phyloP scores from a whole-genome alignment of 2,329 filamentous ascomycete species.

The Beauveria sp. region DNA sequence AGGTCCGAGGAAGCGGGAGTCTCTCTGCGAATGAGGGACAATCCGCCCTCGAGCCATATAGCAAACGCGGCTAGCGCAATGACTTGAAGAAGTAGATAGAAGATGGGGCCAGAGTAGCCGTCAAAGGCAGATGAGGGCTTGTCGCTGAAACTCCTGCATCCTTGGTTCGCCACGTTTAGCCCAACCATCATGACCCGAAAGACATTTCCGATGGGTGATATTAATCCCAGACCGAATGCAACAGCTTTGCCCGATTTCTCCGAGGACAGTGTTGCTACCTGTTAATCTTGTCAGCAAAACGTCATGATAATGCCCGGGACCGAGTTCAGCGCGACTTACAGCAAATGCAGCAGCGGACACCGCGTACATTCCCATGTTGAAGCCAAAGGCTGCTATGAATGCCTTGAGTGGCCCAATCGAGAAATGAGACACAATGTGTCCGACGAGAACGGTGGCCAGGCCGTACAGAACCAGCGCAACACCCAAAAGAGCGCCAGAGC shows the following conservation, averaged over 20 bases:
- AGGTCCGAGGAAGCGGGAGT: neutral
- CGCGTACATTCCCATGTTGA: conserved; percentile 53
- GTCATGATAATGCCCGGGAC: neutral
- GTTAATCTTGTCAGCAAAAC: neutral
- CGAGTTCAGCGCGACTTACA: neutral
- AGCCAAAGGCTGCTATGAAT: conserved; percentile 58
- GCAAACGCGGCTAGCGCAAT: conserved; percentile 61
- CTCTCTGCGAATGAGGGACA: neutral
- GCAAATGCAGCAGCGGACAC: neutral
- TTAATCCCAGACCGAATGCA: conserved; percentile 12
- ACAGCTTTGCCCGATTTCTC: conserved; percentile 13
- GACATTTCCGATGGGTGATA: conserved; percentile 35
- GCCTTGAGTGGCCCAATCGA: conserved; percentile 63
- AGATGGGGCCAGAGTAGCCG: conserved; percentile 71
- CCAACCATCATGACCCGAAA: conserved; percentile 63
- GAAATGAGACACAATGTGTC: conserved; percentile 58
- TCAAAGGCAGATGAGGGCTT: conserved; percentile 59
- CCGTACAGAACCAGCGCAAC: conserved; percentile 70
- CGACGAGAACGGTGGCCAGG: conserved; percentile 59
- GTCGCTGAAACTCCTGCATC: conserved; percentile 57
- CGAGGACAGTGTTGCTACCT: neutral
- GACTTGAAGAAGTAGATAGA: conserved; percentile 68
- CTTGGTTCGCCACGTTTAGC: conserved; percentile 69
- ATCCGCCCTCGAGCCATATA: conserved; percentile 68
- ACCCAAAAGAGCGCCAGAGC: conserved; percentile 66